These are phyloP conservation scores for Wickerhamia fluorescens DNA, from an alignment of 805 yeast genomes.

Conservation along the genomic window DNA sequence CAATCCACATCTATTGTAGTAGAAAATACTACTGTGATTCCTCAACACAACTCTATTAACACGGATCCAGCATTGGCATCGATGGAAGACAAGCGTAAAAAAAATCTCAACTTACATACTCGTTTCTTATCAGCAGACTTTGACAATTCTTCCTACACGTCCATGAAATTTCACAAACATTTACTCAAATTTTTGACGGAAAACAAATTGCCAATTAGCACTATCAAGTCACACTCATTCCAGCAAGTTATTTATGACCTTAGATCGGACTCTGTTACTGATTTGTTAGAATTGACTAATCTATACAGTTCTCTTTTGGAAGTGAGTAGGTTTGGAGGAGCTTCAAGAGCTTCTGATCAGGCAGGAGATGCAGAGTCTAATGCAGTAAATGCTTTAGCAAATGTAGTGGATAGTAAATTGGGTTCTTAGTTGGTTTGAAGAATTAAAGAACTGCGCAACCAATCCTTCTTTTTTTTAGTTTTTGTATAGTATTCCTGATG, in stretches of 20 bases:
- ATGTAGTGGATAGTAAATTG: slow-evolving; percentile 8
- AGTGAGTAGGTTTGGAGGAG: slow-evolving; percentile 8
- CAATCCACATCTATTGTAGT: not conserved
- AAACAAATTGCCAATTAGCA: slow-evolving; percentile 42
- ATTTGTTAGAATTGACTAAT: slow-evolving; percentile 39
- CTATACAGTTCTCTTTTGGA: slow-evolving; percentile 40
- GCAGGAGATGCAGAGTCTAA: slow-evolving; percentile 6
- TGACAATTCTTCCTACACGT: slow-evolving; percentile 39
- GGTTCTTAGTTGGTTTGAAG: too few species aligned
- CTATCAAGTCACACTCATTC: slow-evolving; percentile 44
- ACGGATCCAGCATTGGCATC: slow-evolving; percentile 1
- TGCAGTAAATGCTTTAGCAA: slow-evolving; percentile 9
- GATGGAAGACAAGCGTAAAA: slow-evolving; percentile 4
- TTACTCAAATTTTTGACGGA: slow-evolving; percentile 44
- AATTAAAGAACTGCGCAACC: too few species aligned
- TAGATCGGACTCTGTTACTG: slow-evolving; percentile 40
- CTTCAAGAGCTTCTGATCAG: not conserved
- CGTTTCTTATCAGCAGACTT: slow-evolving; percentile 19
- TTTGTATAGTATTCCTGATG: too few species aligned
- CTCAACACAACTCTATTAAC: slow-evolving; percentile 4
- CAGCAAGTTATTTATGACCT: slow-evolving; percentile 46
- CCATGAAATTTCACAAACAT: slow-evolving; percentile 43
- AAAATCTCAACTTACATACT: slow-evolving; percentile 1
- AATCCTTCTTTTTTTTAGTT: too few species aligned
- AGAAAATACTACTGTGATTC: slow-evolving; percentile 2